These are phyloP conservation scores for Thelephora aurantiotincta DNA, from an alignment of 768 basidiomycete genomes.

Conservation along the genomic window DNA sequence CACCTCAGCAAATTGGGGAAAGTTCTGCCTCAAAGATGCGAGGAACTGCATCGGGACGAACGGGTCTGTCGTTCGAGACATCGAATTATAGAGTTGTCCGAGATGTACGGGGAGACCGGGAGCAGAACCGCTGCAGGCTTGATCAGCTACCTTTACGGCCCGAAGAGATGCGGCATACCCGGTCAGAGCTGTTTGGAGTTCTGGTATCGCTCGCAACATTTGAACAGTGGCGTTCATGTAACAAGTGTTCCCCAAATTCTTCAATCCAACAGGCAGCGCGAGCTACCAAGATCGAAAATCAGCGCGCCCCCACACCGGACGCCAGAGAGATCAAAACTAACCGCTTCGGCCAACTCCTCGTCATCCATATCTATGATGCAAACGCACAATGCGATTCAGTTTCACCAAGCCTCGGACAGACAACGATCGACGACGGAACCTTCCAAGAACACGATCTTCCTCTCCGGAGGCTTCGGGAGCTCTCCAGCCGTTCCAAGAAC, in stretches of 20 bases:
- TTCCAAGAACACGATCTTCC: constrained; percentile 75
- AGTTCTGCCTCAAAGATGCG: constrained; percentile 51
- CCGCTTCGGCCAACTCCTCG: constrained; percentile 62
- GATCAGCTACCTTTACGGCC: neutral
- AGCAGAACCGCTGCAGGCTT: constrained; percentile 4
- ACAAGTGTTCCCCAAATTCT: constrained; percentile 89
- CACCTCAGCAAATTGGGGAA: constrained; percentile 85
- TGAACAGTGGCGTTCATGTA: constrained; percentile 97
- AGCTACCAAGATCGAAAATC: constrained; percentile 28
- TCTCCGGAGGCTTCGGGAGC: constrained; percentile 74
- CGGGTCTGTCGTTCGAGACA: constrained; percentile 64
- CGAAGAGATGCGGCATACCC: constrained; percentile 26
- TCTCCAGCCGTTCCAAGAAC: constrained; percentile 91
- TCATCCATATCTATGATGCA: constrained; percentile 62
- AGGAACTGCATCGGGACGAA: constrained; percentile 64
- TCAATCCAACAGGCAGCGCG: constrained; percentile 66
- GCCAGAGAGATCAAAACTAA: constrained; percentile 20
- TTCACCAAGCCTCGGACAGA: constrained; percentile 8
- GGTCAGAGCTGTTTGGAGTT: constrained; percentile 61
- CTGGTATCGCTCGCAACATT: constrained; percentile 85
- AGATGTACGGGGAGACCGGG: constrained; percentile 30
- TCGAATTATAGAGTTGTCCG: constrained; percentile 54
- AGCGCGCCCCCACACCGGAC: neutral
- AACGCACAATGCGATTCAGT: constrained; percentile 12
- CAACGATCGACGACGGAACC: constrained; percentile 25